A percentile compares a stretch with the other conserved stretches of the same genome.
These are phyloP conservation scores for Phytopythium montanum DNA, from an alignment of 352 stramenopile genomes.

Conservation along the genomic window DNA sequence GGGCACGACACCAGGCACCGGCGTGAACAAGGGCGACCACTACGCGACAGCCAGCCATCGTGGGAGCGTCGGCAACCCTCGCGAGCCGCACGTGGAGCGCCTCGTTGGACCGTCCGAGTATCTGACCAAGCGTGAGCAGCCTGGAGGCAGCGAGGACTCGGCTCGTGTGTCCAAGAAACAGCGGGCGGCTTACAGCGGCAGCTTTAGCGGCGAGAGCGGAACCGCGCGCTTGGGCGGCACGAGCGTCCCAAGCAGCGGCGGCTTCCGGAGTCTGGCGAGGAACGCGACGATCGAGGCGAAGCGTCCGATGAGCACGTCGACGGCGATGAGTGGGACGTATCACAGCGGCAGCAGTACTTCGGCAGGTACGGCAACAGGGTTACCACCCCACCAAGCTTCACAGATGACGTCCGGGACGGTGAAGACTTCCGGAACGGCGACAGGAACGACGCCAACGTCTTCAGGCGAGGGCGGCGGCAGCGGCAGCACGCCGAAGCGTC, in stretches of 20 bases:
- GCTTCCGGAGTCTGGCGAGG: slow-evolving; percentile 31
- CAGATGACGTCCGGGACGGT: slow-evolving; percentile 1
- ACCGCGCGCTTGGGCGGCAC: slow-evolving; percentile 3
- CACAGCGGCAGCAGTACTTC: slow-evolving; percentile 9
- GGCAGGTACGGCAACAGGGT: slow-evolving; percentile 2
- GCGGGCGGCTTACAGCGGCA: slow-evolving; percentile 6
- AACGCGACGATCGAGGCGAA: slow-evolving; percentile 42
- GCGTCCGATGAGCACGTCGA: slow-evolving; percentile 16
- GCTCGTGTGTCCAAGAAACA: slow-evolving; percentile 5
- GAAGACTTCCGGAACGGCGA: not conserved
- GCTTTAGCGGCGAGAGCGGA: slow-evolving; percentile 11
- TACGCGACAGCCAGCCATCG: slow-evolving; percentile 17
- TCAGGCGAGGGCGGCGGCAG: slow-evolving; percentile 12
- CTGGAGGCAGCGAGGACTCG: slow-evolving; percentile 5
- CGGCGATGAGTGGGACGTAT: slow-evolving; percentile 10
- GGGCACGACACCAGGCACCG: slow-evolving; percentile 14
- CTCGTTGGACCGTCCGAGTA: slow-evolving; percentile 24
- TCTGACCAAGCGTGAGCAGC: slow-evolving; percentile 29
- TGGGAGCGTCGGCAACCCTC: slow-evolving; percentile 7
- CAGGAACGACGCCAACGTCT: not conserved
- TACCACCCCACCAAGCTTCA: not conserved
- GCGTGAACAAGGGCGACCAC: slow-evolving; percentile 32
- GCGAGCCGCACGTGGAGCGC: slow-evolving; percentile 45
- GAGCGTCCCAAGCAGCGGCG: slow-evolving; percentile 1
- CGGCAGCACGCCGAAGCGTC: slow-evolving; percentile 18